Evolutionary conservation across 2,329 filamentous ascomycete genomes (phyloP), one percentile per base, ranked within the genome.

Genomic region (Colletotrichum tamarilloi): DNA sequence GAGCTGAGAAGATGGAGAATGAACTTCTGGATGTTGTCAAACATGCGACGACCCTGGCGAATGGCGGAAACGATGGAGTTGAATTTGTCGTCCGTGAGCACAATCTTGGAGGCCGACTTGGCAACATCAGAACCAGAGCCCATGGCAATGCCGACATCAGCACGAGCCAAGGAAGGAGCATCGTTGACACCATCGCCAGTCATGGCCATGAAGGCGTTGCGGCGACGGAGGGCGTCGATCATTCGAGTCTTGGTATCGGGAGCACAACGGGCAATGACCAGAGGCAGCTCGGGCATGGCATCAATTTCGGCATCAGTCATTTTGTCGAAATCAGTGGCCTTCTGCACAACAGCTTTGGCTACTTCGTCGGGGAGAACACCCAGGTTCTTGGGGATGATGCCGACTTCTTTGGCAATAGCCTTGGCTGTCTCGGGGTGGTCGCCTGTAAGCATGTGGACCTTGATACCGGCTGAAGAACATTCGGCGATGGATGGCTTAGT

Each of bases 161-260:
- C 93, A 57, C 90, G 89, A 77, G 94, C 94, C 42, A 97, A 87
- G 5, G 93, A 95, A 0, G 94, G 94, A 2, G 93, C 93, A 79
- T 97, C 94, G 79, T 97, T 97, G 75, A 97, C 94, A 59, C 94
- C 94, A 77, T 97, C 94, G 72, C 94, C 94, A 22, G 94, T 97
- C 94, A 97, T 97, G 72, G 94, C 94, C 81, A 92, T 94, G 81
- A 93, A 96, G 24, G 89, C 89, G 26, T 89, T 88, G 53, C 94
- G 92, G 19, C 95, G 91, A 76, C 95, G 93, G 19, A 97, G 89
- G 6, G 95, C 94, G 77, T 95, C 94, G 64, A 97, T 95, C 94
- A 97, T 97, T 72, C 94, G 92, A 5, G 95, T 94, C 84, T 97
- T 97, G 52, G 95, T 97, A 72, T 93, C 91, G 0, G 95, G 95